A percentile compares a stretch with the other conserved stretches of the same genome.
Conservation (phyloP, 176 grass and related monocot genomes). For the Aegilops longissima region DNA sequence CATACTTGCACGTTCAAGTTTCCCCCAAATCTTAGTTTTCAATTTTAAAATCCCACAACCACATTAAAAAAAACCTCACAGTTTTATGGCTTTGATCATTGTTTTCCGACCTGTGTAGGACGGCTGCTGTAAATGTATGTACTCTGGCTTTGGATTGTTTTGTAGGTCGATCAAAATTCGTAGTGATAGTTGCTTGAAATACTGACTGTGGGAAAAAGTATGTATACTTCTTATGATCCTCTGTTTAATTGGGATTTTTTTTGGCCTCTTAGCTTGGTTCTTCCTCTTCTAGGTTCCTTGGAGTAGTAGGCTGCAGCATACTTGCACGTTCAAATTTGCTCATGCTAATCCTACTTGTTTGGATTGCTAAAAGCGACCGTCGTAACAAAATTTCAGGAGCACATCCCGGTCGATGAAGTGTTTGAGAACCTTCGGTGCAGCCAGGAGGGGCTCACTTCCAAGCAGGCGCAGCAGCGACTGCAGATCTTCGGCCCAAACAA, state of each 20-base stretch:
- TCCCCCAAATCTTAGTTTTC: not conserved
- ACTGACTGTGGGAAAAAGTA: too few species aligned
- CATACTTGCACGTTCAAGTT: not conserved
- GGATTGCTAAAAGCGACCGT: not conserved
- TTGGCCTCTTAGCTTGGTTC: too few species aligned
- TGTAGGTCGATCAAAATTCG: too few species aligned
- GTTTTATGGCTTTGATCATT: too few species aligned
- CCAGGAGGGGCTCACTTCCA: not conserved
- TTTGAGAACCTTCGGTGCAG: constrained; percentile 3
- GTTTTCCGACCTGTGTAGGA: too few species aligned
- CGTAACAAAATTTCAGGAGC: not conserved
- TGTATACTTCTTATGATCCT: too few species aligned
- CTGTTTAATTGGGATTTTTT: too few species aligned
- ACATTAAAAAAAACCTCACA: too few species aligned
- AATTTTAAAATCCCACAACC: too few species aligned
- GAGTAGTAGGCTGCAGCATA: not conserved
- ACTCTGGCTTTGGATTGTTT: too few species aligned
- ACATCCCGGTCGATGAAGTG: constrained; percentile 11
- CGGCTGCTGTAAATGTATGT: too few species aligned
- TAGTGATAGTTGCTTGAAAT: too few species aligned
- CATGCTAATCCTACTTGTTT: not conserved
- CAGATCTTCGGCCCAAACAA: constrained; percentile 17
- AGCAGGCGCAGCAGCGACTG: not conserved
- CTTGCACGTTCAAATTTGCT: not conserved
- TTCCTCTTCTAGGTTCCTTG: not conserved